These are phyloP conservation scores for Aspergillus fumigatiaffinis DNA, from an alignment of 2,329 filamentous ascomycete genomes.

Conservation along the genomic window DNA sequence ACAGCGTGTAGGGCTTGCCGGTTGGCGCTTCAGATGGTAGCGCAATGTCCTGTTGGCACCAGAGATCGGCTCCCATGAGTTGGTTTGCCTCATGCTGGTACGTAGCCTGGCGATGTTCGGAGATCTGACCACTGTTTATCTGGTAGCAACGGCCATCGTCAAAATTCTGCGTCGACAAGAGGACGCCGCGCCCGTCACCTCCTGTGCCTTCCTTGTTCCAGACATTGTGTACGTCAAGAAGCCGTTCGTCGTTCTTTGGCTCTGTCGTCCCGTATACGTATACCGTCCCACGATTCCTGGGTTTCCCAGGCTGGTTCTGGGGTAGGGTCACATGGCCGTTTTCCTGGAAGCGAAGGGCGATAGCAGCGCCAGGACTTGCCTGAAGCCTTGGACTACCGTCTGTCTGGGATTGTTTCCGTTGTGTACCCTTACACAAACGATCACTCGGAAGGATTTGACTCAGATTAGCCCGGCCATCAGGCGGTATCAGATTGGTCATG, in stretches of 20 bases:
- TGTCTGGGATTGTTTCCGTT: slow-evolving; percentile 58
- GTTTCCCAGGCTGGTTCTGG: slow-evolving; percentile 55
- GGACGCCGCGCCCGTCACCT: slow-evolving; percentile 70
- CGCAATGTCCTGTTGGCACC: slow-evolving; percentile 77
- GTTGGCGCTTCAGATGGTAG: slow-evolving; percentile 64
- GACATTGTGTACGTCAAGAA: slow-evolving; percentile 62
- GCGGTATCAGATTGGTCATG: slow-evolving; percentile 63
- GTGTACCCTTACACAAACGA: slow-evolving; percentile 61
- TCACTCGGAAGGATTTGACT: slow-evolving; percentile 49
- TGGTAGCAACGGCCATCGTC: slow-evolving; percentile 93
- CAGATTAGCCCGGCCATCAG: slow-evolving; percentile 46
- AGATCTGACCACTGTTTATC: slow-evolving; percentile 59
- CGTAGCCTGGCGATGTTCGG: slow-evolving; percentile 54
- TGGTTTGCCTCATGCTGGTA: slow-evolving; percentile 51
- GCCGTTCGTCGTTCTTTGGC: slow-evolving; percentile 56
- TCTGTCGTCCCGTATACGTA: slow-evolving; percentile 69
- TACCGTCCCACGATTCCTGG: slow-evolving; percentile 64
- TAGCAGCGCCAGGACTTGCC: slow-evolving; percentile 55
- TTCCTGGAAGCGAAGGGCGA: slow-evolving; percentile 67
- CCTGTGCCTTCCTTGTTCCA: slow-evolving; percentile 81
- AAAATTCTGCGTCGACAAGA: slow-evolving; percentile 74
- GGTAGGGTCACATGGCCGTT: slow-evolving; percentile 71
- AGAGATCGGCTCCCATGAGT: slow-evolving; percentile 57
- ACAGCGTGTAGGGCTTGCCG: slow-evolving; percentile 70
- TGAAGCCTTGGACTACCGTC: slow-evolving; percentile 60